A percentile compares a stretch with the other conserved stretches of the same genome.
phyloP scores from a whole-genome alignment of 2,329 filamentous ascomycete genomes.

The Penicillium frequentans region DNA sequence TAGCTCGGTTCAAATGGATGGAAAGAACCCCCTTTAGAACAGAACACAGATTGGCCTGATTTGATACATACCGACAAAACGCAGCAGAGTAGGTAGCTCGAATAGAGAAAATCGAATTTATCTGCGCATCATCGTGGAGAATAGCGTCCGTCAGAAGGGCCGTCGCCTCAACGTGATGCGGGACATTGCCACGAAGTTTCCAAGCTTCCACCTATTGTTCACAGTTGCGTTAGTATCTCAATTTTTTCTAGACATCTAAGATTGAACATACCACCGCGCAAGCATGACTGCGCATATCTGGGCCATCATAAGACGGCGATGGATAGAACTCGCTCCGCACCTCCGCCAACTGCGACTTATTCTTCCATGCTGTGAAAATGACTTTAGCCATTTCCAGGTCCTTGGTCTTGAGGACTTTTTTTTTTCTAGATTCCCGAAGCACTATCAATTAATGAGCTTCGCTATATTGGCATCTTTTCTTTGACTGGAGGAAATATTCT shows the following conservation, averaged over 20 bases:
- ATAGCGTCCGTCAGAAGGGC: constrained; percentile 48
- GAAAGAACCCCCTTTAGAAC: not conserved
- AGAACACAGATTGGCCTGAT: not conserved
- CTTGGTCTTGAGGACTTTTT: not conserved
- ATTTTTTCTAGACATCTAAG: not conserved
- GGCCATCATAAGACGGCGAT: constrained; percentile 28
- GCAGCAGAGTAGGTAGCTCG: constrained; percentile 47
- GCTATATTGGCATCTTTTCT: not conserved
- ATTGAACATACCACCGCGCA: constrained; percentile 38
- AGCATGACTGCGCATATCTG: constrained; percentile 40
- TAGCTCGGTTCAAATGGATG: not conserved
- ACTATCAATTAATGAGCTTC: not conserved
- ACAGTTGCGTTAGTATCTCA: not conserved
- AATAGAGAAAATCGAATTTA: constrained; percentile 46
- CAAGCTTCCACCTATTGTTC: constrained; percentile 41
- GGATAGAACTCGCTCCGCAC: constrained; percentile 44
- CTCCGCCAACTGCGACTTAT: constrained; percentile 35
- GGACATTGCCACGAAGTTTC: constrained; percentile 47
- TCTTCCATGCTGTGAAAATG: constrained; percentile 45
- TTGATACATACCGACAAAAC: constrained; percentile 45
- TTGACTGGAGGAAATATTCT: constrained; percentile 14
- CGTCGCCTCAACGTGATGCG: constrained; percentile 48
- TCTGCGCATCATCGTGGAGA: constrained; percentile 42
- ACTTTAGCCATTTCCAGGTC: constrained; percentile 38
- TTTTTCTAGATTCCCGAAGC: not conserved